Percentiles rank a stretch among this genome's conserved stretches.
These are phyloP conservation scores for Hygrocybe coccinea DNA, from an alignment of 768 basidiomycete genomes.

Conservation along the genomic window DNA sequence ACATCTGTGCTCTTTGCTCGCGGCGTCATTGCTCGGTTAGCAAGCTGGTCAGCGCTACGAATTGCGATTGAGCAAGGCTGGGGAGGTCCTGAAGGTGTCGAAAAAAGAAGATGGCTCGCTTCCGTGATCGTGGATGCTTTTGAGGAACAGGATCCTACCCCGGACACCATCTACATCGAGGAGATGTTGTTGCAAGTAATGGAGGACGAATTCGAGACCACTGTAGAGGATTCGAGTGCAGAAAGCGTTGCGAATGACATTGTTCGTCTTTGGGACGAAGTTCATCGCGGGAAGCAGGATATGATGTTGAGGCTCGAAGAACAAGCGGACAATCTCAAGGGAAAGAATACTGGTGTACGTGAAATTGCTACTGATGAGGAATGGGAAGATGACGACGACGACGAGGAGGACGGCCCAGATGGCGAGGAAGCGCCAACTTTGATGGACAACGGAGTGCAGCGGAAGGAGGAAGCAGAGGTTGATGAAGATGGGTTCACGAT, in stretches of 20 bases:
- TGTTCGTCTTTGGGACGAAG: conserved; percentile 61
- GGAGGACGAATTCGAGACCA: conserved; percentile 80
- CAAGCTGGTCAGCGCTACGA: conserved; percentile 79
- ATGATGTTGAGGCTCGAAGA: conserved; percentile 59
- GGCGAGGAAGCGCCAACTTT: conserved; percentile 54
- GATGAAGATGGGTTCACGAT: conserved; percentile 92
- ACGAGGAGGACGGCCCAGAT: conserved; percentile 33
- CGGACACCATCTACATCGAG: conserved; percentile 74
- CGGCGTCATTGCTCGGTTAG: conserved; percentile 76
- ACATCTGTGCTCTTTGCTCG: conserved; percentile 74
- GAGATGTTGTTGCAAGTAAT: conserved; percentile 78
- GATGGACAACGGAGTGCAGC: conserved; percentile 31
- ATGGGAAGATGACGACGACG: conserved; percentile 46
- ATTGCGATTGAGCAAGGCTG: conserved; percentile 81
- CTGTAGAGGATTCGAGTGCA: conserved; percentile 81
- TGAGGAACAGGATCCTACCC: conserved; percentile 45
- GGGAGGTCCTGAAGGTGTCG: conserved; percentile 69
- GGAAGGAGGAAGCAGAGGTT: conserved; percentile 60
- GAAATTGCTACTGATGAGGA: conserved; percentile 37
- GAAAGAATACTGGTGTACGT: conserved; percentile 51
- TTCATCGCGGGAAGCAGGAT: conserved; percentile 40
- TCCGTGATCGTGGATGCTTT: conserved; percentile 77
- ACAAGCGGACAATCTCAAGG: conserved; percentile 52
- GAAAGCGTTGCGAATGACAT: conserved; percentile 70
- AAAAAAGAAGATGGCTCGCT: conserved; percentile 83